These are phyloP conservation scores for Solanum hybrid DNA, from an alignment of 305 asterid species.

Conservation along the genomic window DNA sequence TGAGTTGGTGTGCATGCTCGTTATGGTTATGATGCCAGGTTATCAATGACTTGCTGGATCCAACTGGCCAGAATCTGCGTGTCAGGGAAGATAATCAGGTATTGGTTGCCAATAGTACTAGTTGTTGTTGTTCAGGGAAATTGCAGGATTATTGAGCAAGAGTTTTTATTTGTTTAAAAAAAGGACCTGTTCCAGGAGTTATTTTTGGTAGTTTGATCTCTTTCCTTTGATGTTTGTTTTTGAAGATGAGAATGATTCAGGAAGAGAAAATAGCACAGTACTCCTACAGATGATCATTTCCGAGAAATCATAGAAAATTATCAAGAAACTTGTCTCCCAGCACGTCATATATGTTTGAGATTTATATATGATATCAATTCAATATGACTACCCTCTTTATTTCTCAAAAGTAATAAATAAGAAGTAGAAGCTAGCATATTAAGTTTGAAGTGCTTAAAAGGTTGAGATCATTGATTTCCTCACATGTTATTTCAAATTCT, in stretches of 20 bases:
- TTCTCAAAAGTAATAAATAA: background rate
- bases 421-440: background rate
- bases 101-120: slow-evolving; percentile 5
- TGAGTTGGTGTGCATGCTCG: slow-evolving; percentile 2
- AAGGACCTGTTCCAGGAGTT: background rate
- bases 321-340: slow-evolving; percentile 1
- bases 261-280: background rate
- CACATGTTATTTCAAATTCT: background rate
- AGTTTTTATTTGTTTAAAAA: slow-evolving; percentile 1
- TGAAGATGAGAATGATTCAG: slow-evolving; percentile 5
- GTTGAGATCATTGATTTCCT: background rate
- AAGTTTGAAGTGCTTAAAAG: background rate
- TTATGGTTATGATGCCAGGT: slow-evolving; percentile 44
- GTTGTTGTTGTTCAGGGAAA: background rate
- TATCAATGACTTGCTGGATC: slow-evolving; percentile 95
- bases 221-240: background rate
- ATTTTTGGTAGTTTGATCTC: background rate
- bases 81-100: slow-evolving; percentile 99
- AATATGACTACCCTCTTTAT: background rate
- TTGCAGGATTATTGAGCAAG: background rate
- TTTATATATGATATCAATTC: background rate
- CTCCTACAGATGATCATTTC: background rate
- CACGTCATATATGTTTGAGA: background rate
- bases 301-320: background rate
- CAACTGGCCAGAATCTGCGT: slow-evolving; percentile 97